Conservation (phyloP, 2,329 filamentous ascomycete species). For the Fusarium sp. region DNA sequence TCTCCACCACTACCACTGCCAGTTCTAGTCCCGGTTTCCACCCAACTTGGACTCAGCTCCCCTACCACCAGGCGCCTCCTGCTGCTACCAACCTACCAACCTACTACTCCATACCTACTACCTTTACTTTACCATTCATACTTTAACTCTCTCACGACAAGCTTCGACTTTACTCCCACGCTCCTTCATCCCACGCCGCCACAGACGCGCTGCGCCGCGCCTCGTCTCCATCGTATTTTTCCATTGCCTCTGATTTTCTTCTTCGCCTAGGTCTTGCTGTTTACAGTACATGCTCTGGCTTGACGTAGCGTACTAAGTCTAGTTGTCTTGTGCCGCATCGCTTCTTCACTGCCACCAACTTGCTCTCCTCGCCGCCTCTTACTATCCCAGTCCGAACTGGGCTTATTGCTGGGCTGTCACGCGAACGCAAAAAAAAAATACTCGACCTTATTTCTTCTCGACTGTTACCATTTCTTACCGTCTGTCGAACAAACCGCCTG, state of each 20-base stretch:
- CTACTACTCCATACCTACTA: constrained; percentile 30
- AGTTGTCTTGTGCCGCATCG: constrained; percentile 45
- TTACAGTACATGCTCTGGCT: constrained; percentile 40
- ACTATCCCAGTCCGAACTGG: constrained; percentile 39
- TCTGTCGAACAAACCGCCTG: constrained; percentile 33
- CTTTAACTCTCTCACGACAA: constrained; percentile 42
- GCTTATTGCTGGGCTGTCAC: constrained; percentile 45
- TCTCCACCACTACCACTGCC: constrained; percentile 33
- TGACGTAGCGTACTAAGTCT: constrained; percentile 38
- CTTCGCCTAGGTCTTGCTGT: constrained; percentile 34
- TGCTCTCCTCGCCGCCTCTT: constrained; percentile 37
- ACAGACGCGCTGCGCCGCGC: constrained; percentile 45
- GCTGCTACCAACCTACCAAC: constrained; percentile 27
- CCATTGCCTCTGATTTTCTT: constrained; percentile 34
- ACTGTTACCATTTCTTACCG: constrained; percentile 22
- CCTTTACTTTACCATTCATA: constrained; percentile 34
- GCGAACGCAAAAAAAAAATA: constrained; percentile 40
- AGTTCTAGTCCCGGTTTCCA: constrained; percentile 12
- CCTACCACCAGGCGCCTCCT: constrained; percentile 43
- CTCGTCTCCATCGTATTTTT: constrained; percentile 34
- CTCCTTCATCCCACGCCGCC: constrained; percentile 44
- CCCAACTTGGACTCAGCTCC: constrained; percentile 39
- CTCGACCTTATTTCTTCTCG: constrained; percentile 33
- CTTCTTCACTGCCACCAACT: constrained; percentile 45
- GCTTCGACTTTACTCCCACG: constrained; percentile 47